Evolutionary conservation across 2,329 filamentous ascomycete genomes (phyloP).

Genomic region (Macrophomina tecta): DNA sequence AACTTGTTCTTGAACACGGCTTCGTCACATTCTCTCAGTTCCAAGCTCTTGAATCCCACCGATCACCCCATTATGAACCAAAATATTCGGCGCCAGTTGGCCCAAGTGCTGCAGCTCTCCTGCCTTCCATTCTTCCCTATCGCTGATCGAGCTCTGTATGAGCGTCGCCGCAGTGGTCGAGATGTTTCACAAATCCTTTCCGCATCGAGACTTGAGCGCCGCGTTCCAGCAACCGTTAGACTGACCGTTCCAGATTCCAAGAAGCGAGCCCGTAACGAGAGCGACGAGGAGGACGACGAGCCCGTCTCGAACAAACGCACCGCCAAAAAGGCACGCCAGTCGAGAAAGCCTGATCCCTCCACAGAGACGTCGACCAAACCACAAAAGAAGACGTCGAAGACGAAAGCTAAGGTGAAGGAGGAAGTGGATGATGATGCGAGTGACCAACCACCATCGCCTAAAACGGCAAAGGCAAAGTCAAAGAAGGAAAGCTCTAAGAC

Average conservation of each 20-base stretch:
- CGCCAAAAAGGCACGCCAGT: slow-evolving; percentile 32
- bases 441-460: slow-evolving; percentile 6
- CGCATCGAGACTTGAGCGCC: too few species aligned
- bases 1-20: neutral
- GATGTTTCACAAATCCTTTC: neutral
- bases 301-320: slow-evolving; percentile 45
- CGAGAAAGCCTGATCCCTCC: slow-evolving; percentile 27
- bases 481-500: slow-evolving; percentile 3
- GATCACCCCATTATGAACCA: neutral
- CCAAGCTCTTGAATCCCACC: neutral
- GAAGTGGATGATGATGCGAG: slow-evolving; percentile 29
- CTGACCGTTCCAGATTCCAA: slow-evolving; percentile 16
- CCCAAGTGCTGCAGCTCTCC: neutral
- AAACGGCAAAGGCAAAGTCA: slow-evolving; percentile 27
- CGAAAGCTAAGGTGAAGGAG: slow-evolving; percentile 33
- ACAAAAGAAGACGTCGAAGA: slow-evolving; percentile 32
- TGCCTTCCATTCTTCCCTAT: neutral
- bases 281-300: slow-evolving; percentile 39
- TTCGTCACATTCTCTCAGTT: neutral
- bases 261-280: slow-evolving; percentile 21
- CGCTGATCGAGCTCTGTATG: neutral
- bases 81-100: neutral
- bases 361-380: slow-evolving; percentile 30
- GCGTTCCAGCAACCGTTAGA: too few species aligned
- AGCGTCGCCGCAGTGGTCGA: too few species aligned